Percentiles rank a stretch among this genome's conserved stretches.
Conservation (phyloP, 1,139 yeast genomes). For the Pichia sp. region DNA sequence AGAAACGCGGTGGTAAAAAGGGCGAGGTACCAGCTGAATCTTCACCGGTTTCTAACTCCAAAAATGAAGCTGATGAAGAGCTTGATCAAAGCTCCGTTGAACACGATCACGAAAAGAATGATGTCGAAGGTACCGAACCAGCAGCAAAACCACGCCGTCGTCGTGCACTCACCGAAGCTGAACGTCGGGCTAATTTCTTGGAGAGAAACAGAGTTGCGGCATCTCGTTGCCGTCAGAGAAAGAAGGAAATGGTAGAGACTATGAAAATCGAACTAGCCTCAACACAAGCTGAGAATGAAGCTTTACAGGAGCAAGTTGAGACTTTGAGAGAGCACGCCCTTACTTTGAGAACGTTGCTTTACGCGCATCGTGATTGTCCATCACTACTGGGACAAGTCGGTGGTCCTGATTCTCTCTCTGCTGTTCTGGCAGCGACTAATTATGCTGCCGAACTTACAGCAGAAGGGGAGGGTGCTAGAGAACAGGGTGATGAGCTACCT, state of each 20-base stretch:
- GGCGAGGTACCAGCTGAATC: no score
- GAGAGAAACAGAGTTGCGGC: constrained; percentile 73
- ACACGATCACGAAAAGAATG: no score
- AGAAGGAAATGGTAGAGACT: constrained; percentile 76
- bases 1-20: no score
- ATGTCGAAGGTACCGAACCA: no score
- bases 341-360: constrained; percentile 36
- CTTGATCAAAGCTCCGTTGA: no score
- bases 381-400: constrained; percentile 26
- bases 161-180: constrained; percentile 42
- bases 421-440: constrained; percentile 23
- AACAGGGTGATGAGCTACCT: no score
- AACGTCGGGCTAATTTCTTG: constrained; percentile 72
- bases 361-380: constrained; percentile 31
- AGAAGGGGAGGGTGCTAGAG: no score
- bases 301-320: constrained; percentile 51
- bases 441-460: constrained; percentile 18
- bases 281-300: constrained; percentile 66
- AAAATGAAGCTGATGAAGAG: no score
- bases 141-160: no score
- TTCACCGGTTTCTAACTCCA: no score
- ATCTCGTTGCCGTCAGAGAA: constrained; percentile 67
- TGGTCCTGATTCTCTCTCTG: constrained; percentile 23
- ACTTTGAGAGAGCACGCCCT: constrained; percentile 55
- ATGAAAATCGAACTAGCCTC: constrained; percentile 72